Conservation (phyloP, 1,284 basidiomycete species). For the Psilocybe mexicana region DNA sequence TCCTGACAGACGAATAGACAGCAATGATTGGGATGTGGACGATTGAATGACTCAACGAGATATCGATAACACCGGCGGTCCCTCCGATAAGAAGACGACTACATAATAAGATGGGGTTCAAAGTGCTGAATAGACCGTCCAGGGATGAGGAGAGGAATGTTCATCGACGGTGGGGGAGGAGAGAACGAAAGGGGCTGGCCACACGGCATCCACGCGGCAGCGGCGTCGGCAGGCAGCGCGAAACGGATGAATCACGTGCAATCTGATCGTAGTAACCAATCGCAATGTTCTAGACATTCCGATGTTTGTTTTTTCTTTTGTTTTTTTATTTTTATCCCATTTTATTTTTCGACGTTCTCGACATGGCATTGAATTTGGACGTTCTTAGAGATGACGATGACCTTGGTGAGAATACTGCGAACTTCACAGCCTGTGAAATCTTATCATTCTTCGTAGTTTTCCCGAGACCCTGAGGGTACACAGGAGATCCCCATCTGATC, state of each 20-base stretch:
- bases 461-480: constrained; percentile 6
- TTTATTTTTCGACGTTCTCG: not conserved
- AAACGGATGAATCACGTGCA: not conserved
- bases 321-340: not conserved
- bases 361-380: not conserved
- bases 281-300: not conserved
- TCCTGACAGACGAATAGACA: not conserved
- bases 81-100: too few relatives aligned
- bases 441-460: constrained; percentile 13
- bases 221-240: not conserved
- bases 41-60: too few relatives aligned
- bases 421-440: constrained; percentile 1
- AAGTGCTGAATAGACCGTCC: too few relatives aligned
- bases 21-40: too few relatives aligned
- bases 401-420: not conserved
- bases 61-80: too few relatives aligned
- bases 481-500: constrained; percentile 15
- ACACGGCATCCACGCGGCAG: not conserved
- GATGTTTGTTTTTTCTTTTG: not conserved
- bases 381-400: not conserved
- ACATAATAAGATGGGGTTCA: too few relatives aligned
- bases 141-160: too few relatives aligned
- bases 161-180: too few relatives aligned
- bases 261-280: not conserved
- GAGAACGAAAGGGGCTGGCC: too few relatives aligned